These are phyloP conservation scores for Serendipita indica DNA, from an alignment of 768 basidiomycete genomes.

Conservation along the genomic window DNA sequence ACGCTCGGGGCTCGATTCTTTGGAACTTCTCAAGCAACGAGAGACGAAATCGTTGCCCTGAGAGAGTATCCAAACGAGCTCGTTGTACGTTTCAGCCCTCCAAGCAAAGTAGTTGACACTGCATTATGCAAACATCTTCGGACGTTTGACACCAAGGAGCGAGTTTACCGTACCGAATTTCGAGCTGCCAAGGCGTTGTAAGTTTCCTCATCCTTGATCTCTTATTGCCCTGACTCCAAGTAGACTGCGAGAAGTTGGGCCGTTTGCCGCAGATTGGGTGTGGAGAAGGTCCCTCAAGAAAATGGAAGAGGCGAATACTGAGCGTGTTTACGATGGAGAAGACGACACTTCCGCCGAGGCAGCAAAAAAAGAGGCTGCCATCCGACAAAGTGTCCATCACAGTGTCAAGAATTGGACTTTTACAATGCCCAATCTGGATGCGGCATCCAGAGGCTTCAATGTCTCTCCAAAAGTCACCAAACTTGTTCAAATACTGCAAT, in stretches of 20 bases:
- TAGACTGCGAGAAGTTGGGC: slow-evolving; percentile 34
- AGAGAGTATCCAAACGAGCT: background rate
- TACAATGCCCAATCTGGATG: slow-evolving; percentile 45
- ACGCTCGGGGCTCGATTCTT: slow-evolving; percentile 16
- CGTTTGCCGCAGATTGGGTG: slow-evolving; percentile 53
- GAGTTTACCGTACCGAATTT: slow-evolving; percentile 30
- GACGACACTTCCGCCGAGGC: slow-evolving; percentile 20
- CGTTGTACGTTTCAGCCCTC: slow-evolving; percentile 18
- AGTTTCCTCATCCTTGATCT: background rate
- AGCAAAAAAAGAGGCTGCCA: slow-evolving; percentile 4
- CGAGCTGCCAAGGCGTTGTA: slow-evolving; percentile 30
- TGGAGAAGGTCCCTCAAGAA: slow-evolving; percentile 44
- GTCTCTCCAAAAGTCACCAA: slow-evolving; percentile 52
- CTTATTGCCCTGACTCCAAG: background rate
- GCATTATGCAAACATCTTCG: slow-evolving; percentile 35
- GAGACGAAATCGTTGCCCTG: background rate
- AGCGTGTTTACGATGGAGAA: slow-evolving; percentile 22
- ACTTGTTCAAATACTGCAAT: slow-evolving; percentile 43
- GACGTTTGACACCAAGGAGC: slow-evolving; percentile 29
- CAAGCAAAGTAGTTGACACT: slow-evolving; percentile 25
- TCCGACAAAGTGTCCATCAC: slow-evolving; percentile 9
- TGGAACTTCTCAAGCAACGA: slow-evolving; percentile 21
- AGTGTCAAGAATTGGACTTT: slow-evolving; percentile 47
- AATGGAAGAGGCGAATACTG: slow-evolving; percentile 19
- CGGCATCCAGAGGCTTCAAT: slow-evolving; percentile 45